Percentiles rank a stretch among this genome's conserved stretches.
Evolutionary conservation across 2,329 filamentous ascomycete species (phyloP).

Genomic region (Penicillium sp.): DNA sequence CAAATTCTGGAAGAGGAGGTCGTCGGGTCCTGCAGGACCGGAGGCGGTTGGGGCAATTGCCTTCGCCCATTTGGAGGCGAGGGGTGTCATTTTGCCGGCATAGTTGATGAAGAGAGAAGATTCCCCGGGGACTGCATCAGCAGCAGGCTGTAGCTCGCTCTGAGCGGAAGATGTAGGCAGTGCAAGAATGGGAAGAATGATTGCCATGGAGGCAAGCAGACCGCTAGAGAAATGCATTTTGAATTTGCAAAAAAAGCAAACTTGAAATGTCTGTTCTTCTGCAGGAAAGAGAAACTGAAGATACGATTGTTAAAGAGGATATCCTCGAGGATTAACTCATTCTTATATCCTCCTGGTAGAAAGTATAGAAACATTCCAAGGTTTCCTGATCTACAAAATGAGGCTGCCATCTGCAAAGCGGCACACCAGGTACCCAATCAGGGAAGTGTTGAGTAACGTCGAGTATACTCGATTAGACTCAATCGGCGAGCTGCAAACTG

Average conservation of each 20-base stretch:
- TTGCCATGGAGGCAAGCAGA: background rate
- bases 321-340: background rate
- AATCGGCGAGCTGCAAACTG: constrained; percentile 29
- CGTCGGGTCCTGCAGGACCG: background rate
- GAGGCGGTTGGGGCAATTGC: background rate
- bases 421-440: background rate
- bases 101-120: background rate
- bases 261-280: background rate
- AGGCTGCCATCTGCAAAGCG: background rate
- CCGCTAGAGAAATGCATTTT: background rate
- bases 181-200: background rate
- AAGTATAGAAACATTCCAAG: background rate
- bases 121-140: background rate
- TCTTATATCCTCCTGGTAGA: background rate
- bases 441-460: background rate
- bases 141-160: background rate
- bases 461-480: constrained; percentile 21
- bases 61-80: background rate
- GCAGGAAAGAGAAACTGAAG: background rate
- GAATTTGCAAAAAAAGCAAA: background rate
- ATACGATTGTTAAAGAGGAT: background rate
- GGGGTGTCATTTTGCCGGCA: background rate
- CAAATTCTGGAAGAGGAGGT: background rate
- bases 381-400: background rate
- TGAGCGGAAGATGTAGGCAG: background rate